A percentile compares a stretch with the other conserved stretches of the same genome.
Evolutionary conservation across 768 basidiomycete genomes (phyloP).

Genomic region (Pleurotus cornucopiae): DNA sequence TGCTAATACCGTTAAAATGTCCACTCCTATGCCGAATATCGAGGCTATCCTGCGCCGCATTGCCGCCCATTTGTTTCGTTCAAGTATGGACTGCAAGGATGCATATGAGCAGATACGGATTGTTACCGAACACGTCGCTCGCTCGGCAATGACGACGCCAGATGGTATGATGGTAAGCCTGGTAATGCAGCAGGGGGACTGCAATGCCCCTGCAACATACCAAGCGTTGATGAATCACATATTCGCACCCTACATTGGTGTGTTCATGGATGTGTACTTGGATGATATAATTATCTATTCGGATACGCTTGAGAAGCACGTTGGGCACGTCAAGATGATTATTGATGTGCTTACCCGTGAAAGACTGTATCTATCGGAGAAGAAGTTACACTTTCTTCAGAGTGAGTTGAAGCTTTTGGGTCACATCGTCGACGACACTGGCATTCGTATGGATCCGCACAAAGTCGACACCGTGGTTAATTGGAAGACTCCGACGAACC

Average conservation of each 20-base stretch:
- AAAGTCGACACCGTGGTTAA: too few relatives aligned
- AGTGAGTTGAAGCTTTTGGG: too few relatives aligned
- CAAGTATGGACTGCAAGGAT: slow-evolving; percentile 24
- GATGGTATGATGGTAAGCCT: slow-evolving; percentile 31
- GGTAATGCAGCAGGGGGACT: slow-evolving; percentile 25
- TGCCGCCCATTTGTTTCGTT: too few relatives aligned
- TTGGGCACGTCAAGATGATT: slow-evolving; percentile 22
- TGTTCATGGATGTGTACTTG: slow-evolving; percentile 11
- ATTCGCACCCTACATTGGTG: slow-evolving; percentile 4
- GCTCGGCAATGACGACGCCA: slow-evolving; percentile 24
- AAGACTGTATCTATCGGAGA: slow-evolving; percentile 28
- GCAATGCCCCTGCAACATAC: too few relatives aligned
- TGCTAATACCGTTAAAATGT: too few relatives aligned
- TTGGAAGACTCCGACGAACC: too few relatives aligned
- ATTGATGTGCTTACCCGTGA: slow-evolving; percentile 27
- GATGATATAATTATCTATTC: slow-evolving; percentile 17
- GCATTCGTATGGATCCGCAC: too few relatives aligned
- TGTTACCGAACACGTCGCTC: slow-evolving; percentile 19
- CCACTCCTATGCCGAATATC: too few relatives aligned
- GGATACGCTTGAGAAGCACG: slow-evolving; percentile 27
- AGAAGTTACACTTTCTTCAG: too few relatives aligned
- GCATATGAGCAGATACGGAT: slow-evolving; percentile 39
- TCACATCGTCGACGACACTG: too few relatives aligned
- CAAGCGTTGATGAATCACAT: neutral
- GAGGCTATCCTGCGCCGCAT: too few relatives aligned